Conservation (phyloP, 129 eudicot genomes). For the Helianthus tuberosus region DNA sequence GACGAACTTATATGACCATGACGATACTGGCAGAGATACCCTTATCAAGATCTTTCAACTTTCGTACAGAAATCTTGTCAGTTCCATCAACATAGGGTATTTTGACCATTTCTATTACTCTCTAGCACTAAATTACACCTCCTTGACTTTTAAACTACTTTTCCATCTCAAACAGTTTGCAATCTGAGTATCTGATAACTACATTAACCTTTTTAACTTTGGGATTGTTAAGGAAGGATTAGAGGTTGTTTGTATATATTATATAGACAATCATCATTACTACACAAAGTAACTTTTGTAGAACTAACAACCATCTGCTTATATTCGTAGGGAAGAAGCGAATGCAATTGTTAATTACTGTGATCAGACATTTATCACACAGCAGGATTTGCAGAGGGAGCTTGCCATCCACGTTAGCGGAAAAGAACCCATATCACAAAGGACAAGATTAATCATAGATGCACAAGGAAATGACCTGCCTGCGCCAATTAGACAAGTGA, state of each 20-base stretch:
- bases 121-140: no score
- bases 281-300: no score
- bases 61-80: slow-evolving; percentile 32
- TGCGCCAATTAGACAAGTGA: neutral
- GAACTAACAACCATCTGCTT: neutral
- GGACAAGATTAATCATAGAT: slow-evolving; percentile 39
- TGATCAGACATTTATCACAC: slow-evolving; percentile 37
- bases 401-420: slow-evolving; percentile 42
- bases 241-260: no score
- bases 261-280: no score
- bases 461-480: slow-evolving; percentile 37
- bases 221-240: no score
- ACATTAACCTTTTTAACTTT: no score
- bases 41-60: slow-evolving; percentile 30
- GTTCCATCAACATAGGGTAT: slow-evolving; percentile 17
- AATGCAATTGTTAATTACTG: slow-evolving; percentile 19
- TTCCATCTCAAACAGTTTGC: no score
- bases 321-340: slow-evolving; percentile 17
- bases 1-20: slow-evolving; percentile 40
- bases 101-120: neutral
- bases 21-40: slow-evolving; percentile 31
- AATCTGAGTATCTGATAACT: no score
- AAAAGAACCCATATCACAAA: slow-evolving; percentile 25
- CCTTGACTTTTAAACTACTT: no score
- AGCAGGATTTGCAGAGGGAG: slow-evolving; percentile 57